Base-by-base conservation (phyloP, 805 yeast species). In the Helenozyma rhizophorensis region DNA sequence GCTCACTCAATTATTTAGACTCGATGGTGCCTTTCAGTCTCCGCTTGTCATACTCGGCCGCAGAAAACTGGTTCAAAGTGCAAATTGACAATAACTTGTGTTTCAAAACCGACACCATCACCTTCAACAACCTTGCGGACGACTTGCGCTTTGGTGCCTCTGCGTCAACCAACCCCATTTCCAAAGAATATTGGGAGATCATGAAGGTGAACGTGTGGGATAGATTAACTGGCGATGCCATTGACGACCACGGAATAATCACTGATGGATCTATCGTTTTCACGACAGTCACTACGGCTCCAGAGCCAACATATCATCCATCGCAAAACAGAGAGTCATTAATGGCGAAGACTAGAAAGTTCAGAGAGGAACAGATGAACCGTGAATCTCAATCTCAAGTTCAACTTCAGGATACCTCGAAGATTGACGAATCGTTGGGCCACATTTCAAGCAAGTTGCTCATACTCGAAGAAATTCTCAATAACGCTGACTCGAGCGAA, bases 81-180 rank as follows among this genome's bases (percentile, higher is more conserved):
- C 86, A 83, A 40, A 61, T 81, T 30, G 86, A 83, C 55, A 83
- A 83, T 53, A 76, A 72, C 45, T 64, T 83, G 36, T 78, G 88
- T 50, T 75, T 83, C 56, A 78, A 78, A 54, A 78, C 88, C 0
- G 71, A 74, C 37, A 56, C 73, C 34, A 60, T 83, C 23, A 50
- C 56, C 22, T 50, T 83, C 13, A 74, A 74, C 21, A 40, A 53
- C 5, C 36, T 42, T 14, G 42, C 51, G 1, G 44, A 60, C 9
- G 57, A 62, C 21, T 65, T 72, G 38, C 65, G 58, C 29, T 37
- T 82, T 28, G 87, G 87, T 37, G 58, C 74, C 4, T 61, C 80
- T 21, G 83, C 80, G 2, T 44, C 50, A 1, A 37, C 39, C 5
- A 48, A 49, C 13, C 39, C 48, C 1, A 49, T 40, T 24, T 63